A percentile compares a stretch with the other conserved stretches of the same genome.
Conservation (phyloP, 805 yeast species). For the Yamadazyma nakazawae region DNA sequence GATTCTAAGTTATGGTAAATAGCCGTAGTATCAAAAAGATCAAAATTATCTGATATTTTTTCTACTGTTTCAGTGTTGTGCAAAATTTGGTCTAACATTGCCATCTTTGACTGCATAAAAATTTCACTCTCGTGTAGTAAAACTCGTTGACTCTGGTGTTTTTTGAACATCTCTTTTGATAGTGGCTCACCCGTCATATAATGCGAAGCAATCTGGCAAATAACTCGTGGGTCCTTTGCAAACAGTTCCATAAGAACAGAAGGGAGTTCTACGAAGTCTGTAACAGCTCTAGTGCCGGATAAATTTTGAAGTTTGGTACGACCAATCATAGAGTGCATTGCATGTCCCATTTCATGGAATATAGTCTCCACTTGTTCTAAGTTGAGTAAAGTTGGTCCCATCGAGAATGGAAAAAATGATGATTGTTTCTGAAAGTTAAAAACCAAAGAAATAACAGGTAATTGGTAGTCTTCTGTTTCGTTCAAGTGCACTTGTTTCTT, state of each 20-base stretch:
- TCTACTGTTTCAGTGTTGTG: slow-evolving; percentile 46
- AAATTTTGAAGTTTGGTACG: slow-evolving; percentile 86
- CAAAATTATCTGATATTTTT: slow-evolving; percentile 13
- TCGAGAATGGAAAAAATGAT: background rate
- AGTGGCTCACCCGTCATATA: slow-evolving; percentile 61
- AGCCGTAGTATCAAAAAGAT: slow-evolving; percentile 50
- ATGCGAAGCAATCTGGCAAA: slow-evolving; percentile 71
- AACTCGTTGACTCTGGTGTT: slow-evolving; percentile 49
- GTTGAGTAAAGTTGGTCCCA: slow-evolving; percentile 54
- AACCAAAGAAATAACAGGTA: slow-evolving; percentile 86
- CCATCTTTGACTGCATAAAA: slow-evolving; percentile 86
- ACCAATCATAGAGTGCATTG: slow-evolving; percentile 96
- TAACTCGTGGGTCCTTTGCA: slow-evolving; percentile 75
- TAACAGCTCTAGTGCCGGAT: slow-evolving; percentile 91
- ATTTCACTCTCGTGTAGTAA: slow-evolving; percentile 67
- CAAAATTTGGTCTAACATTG: slow-evolving; percentile 77
- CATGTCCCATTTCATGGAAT: slow-evolving; percentile 99
- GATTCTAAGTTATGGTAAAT: slow-evolving; percentile 67
- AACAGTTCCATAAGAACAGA: slow-evolving; percentile 95
- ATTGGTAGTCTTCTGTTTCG: slow-evolving; percentile 57
- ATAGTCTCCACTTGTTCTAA: slow-evolving; percentile 86
- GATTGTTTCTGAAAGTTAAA: slow-evolving; percentile 64
- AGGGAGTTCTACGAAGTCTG: slow-evolving; percentile 96
- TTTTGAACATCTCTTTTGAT: slow-evolving; percentile 46
- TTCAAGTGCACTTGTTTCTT: slow-evolving; percentile 30